Percentiles rank a stretch among this genome's conserved stretches.
Conservation (phyloP, 1,139 yeast species). For the Suhomyces bokatorum region DNA sequence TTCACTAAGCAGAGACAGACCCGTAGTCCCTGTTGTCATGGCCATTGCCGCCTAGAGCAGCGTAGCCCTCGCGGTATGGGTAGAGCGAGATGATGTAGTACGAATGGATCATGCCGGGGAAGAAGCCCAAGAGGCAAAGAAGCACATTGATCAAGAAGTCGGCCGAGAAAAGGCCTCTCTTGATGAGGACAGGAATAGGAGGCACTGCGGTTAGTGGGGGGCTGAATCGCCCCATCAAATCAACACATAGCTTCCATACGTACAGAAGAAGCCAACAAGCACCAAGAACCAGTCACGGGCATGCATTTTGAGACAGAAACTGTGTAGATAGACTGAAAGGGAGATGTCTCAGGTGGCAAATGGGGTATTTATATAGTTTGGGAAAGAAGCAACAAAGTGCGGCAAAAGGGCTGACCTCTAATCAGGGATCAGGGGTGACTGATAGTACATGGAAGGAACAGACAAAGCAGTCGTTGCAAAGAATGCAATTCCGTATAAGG, state of each 20-base stretch:
- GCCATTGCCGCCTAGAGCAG: slow-evolving; percentile 33
- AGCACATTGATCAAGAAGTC: slow-evolving; percentile 74
- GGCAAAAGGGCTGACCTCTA: no score
- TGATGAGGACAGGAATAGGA: slow-evolving; percentile 77
- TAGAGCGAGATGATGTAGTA: slow-evolving; percentile 59
- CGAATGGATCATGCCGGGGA: slow-evolving; percentile 76
- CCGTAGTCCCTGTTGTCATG: slow-evolving; percentile 36
- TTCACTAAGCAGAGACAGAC: slow-evolving; percentile 1
- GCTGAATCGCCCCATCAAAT: neutral
- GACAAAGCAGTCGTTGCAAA: no score
- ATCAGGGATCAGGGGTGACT: no score
- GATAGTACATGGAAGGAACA: no score
- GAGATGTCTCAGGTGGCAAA: neutral
- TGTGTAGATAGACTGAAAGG: neutral
- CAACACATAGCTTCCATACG: neutral
- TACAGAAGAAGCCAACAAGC: slow-evolving; percentile 65
- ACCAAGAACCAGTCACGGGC: slow-evolving; percentile 80
- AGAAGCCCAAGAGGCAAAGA: slow-evolving; percentile 71
- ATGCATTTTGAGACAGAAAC: slow-evolving; percentile 40
- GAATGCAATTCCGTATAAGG: no score
- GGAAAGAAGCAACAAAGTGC: no score
- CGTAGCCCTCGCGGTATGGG: slow-evolving; percentile 47
- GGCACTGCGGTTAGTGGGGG: slow-evolving; percentile 45
- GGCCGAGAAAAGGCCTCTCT: slow-evolving; percentile 70
- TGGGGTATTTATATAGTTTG: slow-evolving; percentile 5